phyloP scores from a whole-genome alignment of 768 basidiomycete species.

The Paxillus rubicundulus region DNA sequence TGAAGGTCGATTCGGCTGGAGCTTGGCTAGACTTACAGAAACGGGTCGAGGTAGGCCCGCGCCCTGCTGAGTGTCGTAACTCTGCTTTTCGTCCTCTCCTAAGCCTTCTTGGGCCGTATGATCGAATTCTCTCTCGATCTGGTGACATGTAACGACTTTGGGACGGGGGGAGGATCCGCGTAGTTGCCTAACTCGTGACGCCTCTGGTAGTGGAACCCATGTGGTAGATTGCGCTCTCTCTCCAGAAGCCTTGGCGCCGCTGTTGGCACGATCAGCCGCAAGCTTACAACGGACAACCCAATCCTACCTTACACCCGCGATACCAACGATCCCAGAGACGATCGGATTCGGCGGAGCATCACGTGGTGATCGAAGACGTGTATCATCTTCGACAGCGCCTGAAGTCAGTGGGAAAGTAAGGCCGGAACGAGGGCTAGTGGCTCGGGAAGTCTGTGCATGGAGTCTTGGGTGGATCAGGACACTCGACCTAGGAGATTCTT shows the following conservation, averaged over 20 bases:
- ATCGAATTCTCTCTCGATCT: background rate
- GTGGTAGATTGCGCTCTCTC: background rate
- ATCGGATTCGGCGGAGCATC: too few relatives aligned
- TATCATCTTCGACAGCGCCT: background rate
- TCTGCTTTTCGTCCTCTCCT: slow-evolving; percentile 9
- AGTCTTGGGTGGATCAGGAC: background rate
- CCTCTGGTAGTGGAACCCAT: background rate
- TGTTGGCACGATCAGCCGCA: too few relatives aligned
- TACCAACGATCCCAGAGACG: too few relatives aligned
- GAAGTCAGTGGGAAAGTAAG: background rate
- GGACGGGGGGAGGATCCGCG: background rate
- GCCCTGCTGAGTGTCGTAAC: slow-evolving; percentile 5
- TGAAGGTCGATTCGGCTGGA: background rate
- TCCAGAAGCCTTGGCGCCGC: too few relatives aligned
- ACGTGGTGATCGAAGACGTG: background rate
- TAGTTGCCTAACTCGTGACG: background rate
- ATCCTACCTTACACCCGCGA: too few relatives aligned
- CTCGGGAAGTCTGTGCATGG: background rate
- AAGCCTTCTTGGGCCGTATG: background rate
- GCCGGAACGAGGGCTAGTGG: too few relatives aligned
- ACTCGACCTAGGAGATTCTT: background rate
- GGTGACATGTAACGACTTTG: background rate
- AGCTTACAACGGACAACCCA: too few relatives aligned
- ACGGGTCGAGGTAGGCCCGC: background rate
- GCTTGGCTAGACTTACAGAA: background rate